Evolutionary conservation across 2,329 filamentous ascomycete genomes (phyloP).

Genomic region (Fusarium protoensiforme): DNA sequence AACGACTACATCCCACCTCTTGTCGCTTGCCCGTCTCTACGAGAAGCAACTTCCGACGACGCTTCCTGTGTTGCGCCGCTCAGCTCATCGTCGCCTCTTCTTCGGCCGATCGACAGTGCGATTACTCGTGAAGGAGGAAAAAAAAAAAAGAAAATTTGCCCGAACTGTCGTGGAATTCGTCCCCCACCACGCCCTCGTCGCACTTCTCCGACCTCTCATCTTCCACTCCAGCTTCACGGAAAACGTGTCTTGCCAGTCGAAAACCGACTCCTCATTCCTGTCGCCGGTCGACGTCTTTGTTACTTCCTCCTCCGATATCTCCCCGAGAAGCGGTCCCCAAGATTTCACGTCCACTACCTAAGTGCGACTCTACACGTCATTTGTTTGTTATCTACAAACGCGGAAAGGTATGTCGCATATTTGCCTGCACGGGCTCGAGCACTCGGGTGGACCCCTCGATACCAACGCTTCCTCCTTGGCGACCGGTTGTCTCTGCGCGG

Average conservation of each 20-base stretch:
- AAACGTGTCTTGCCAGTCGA: slow-evolving; percentile 14
- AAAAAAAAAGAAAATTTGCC: slow-evolving; percentile 28
- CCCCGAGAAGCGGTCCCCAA: slow-evolving; percentile 30
- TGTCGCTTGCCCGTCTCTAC: slow-evolving; percentile 14
- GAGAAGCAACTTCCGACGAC: slow-evolving; percentile 24
- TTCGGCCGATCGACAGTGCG: slow-evolving; percentile 23
- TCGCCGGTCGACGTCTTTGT: slow-evolving; percentile 41
- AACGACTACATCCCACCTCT: slow-evolving; percentile 37
- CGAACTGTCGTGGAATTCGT: slow-evolving; percentile 11
- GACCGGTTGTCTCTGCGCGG: slow-evolving; percentile 4
- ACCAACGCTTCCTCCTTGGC: slow-evolving; percentile 4
- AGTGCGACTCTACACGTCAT: slow-evolving; percentile 38
- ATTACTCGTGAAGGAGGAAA: slow-evolving; percentile 28
- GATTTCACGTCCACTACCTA: slow-evolving; percentile 10
- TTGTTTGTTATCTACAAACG: slow-evolving; percentile 36
- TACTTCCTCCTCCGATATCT: slow-evolving; percentile 17
- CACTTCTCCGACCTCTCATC: not conserved
- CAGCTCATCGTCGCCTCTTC: slow-evolving; percentile 7
- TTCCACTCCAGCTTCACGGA: slow-evolving; percentile 12
- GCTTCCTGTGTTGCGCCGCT: slow-evolving; percentile 4
- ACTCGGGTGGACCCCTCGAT: slow-evolving; percentile 23
- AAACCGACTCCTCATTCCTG: slow-evolving; percentile 29
- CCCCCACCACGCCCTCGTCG: slow-evolving; percentile 20
- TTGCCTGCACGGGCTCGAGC: slow-evolving; percentile 6
- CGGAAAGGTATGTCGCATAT: slow-evolving; percentile 35